phyloP scores from a whole-genome alignment of 163 green algal species.

The Chlorella variabilis region DNA sequence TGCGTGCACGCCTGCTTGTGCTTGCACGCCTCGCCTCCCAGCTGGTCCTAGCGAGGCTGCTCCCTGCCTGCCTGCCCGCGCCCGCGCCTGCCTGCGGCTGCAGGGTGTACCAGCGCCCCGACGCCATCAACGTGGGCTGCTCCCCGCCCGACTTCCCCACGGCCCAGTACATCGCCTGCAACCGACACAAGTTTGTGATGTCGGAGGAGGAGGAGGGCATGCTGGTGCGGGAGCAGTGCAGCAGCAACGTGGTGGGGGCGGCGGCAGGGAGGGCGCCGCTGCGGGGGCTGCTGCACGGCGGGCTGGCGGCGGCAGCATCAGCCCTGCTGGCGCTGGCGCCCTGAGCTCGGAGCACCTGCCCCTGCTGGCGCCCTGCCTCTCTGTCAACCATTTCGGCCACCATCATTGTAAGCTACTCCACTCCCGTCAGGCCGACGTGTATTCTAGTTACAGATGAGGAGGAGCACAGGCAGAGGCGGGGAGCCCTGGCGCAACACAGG shows the following conservation, averaged over 20 bases:
- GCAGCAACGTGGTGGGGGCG: not conserved
- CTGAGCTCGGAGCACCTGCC: too few species aligned
- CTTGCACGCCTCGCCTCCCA: too few species aligned
- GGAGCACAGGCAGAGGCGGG: too few species aligned
- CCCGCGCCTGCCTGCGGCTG: not conserved
- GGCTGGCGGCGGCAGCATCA: too few species aligned
- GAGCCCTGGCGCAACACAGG: too few species aligned
- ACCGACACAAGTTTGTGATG: constrained; percentile 27
- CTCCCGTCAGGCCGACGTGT: too few species aligned
- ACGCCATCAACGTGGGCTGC: constrained; percentile 47
- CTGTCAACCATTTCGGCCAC: too few species aligned
- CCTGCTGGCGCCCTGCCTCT: too few species aligned
- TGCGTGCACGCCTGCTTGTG: too few species aligned
- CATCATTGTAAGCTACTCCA: too few species aligned
- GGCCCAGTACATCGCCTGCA: constrained; percentile 40
- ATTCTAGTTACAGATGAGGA: too few species aligned
- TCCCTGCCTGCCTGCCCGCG: too few species aligned
- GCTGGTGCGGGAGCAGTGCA: not conserved
- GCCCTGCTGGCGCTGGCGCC: not conserved
- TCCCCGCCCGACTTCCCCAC: constrained; percentile 45
- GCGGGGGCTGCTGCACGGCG: not conserved
- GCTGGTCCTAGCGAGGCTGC: not conserved
- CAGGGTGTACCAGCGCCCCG: constrained; percentile 46
- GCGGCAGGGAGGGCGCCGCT: not conserved
- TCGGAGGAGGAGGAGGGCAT: not conserved